A percentile compares a stretch with the other conserved stretches of the same genome.
Evolutionary conservation across 805 yeast species (phyloP).

Genomic region (Candida sphagnicola): DNA sequence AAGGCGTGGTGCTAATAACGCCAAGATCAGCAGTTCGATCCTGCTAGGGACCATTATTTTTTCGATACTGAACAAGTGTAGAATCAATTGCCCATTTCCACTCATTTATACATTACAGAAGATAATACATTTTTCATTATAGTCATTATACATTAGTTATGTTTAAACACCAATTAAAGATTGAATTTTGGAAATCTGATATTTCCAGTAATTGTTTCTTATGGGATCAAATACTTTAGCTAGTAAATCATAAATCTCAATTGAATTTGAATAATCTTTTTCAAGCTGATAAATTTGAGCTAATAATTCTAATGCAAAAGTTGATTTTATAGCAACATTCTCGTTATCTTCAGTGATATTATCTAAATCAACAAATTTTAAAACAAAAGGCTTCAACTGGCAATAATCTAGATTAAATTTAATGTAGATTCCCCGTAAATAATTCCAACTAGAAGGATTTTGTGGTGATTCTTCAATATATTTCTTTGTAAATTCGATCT

Average conservation of each 20-base stretch:
- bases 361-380: conserved; percentile 30
- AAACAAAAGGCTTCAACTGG: conserved; percentile 45
- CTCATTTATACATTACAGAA: neutral
- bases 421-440: conserved; percentile 55
- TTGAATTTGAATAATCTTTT: conserved; percentile 29
- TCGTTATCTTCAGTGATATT: conserved; percentile 16
- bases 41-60: conserved; percentile 14
- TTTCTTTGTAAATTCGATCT: conserved; percentile 48
- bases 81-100: neutral
- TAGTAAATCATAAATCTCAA: conserved; percentile 47
- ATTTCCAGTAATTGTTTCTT: conserved; percentile 59
- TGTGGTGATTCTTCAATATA: conserved; percentile 64
- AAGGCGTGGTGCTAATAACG: conserved; percentile 54
- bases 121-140: neutral
- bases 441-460: conserved; percentile 85
- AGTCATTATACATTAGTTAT: neutral
- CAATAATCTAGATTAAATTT: conserved; percentile 20
- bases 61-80: too few species aligned
- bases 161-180: neutral
- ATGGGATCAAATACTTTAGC: conserved; percentile 56
- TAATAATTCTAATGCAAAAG: conserved; percentile 62
- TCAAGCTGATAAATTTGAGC: conserved; percentile 44
- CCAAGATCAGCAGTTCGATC: conserved; percentile 65
- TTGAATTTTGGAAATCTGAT: conserved; percentile 23
- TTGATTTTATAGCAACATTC: conserved; percentile 35